These are phyloP conservation scores for Neurospora terricola DNA, from an alignment of 495 filamentous ascomycete genomes.

Conservation along the genomic window DNA sequence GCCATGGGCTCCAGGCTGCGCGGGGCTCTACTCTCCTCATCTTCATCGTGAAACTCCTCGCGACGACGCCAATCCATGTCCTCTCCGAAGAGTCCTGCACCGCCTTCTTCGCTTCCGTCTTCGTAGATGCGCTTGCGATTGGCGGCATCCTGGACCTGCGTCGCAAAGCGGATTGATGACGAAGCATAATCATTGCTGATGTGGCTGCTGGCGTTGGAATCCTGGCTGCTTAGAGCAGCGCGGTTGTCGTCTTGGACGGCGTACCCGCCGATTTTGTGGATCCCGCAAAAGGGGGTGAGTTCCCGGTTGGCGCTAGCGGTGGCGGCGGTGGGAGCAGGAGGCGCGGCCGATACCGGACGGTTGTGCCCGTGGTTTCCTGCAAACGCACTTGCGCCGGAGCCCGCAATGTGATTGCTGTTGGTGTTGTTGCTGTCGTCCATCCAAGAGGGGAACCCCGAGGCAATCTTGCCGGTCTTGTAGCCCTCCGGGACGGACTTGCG, in stretches of 20 bases:
- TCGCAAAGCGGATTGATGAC: not conserved
- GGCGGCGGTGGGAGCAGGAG: conserved; percentile 6
- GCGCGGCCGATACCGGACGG: not conserved
- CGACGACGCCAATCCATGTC: conserved; percentile 12
- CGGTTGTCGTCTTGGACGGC: conserved; percentile 28
- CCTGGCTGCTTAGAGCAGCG: conserved; percentile 30
- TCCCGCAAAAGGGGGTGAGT: conserved; percentile 67
- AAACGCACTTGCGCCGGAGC: not conserved
- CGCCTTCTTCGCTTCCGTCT: conserved; percentile 19
- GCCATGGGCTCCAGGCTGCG: conserved; percentile 20
- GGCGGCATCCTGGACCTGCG: not conserved
- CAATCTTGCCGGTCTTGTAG: conserved; percentile 62
- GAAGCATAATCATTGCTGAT: conserved; percentile 2
- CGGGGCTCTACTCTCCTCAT: conserved; percentile 26
- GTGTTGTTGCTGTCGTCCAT: conserved; percentile 16
- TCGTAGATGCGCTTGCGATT: conserved; percentile 32
- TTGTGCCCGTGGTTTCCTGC: conserved; percentile 11
- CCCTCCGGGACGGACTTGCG: conserved; percentile 87
- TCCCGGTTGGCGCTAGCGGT: conserved; percentile 29
- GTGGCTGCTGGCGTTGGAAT: conserved; percentile 19
- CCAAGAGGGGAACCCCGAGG: conserved; percentile 37
- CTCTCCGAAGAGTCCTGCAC: not conserved
- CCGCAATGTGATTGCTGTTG: not conserved
- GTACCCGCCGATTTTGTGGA: conserved; percentile 53
- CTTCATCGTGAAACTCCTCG: conserved; percentile 17